These are phyloP conservation scores for Gossypium turneri DNA, from an alignment of 345 rosid species.

Conservation along the genomic window DNA sequence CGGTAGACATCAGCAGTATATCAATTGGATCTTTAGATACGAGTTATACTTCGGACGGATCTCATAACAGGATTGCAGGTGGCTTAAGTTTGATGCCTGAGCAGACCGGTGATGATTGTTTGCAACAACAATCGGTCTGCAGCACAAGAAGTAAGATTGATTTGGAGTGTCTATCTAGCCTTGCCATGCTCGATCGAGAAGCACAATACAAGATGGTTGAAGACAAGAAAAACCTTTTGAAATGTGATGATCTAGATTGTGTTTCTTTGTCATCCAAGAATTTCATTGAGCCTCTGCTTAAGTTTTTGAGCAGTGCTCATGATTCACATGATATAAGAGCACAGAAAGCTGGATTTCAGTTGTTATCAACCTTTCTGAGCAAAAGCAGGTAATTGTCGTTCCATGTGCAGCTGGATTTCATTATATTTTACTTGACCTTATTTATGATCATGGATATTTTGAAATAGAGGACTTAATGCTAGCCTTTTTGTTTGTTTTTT, in stretches of 20 bases:
- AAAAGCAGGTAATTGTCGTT: slow-evolving; percentile 40
- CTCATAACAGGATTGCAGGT: slow-evolving; percentile 30
- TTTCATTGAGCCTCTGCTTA: slow-evolving; percentile 49
- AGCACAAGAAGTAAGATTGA: slow-evolving; percentile 23
- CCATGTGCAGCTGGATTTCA: not conserved
- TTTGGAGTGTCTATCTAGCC: slow-evolving; percentile 37
- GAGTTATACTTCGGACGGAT: slow-evolving; percentile 37
- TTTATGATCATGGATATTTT: not conserved
- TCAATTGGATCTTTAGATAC: slow-evolving; percentile 51
- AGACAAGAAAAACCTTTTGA: slow-evolving; percentile 39
- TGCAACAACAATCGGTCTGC: slow-evolving; percentile 21
- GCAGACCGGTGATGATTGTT: slow-evolving; percentile 24
- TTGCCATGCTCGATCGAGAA: slow-evolving; percentile 49
- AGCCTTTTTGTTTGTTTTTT: slow-evolving; percentile 10
- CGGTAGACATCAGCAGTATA: slow-evolving; percentile 48
- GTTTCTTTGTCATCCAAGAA: slow-evolving; percentile 38
- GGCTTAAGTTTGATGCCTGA: slow-evolving; percentile 22
- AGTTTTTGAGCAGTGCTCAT: slow-evolving; percentile 49
- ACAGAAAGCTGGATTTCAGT: slow-evolving; percentile 43
- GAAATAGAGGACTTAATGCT: not conserved
- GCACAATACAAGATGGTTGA: slow-evolving; percentile 50
- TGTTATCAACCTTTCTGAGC: slow-evolving; percentile 42
- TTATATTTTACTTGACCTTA: not conserved
- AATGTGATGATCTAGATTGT: slow-evolving; percentile 30
- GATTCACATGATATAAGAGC: slow-evolving; percentile 42